Base-by-base conservation (phyloP, 129 eudicot species). In the Tanacetum coccineum region DNA sequence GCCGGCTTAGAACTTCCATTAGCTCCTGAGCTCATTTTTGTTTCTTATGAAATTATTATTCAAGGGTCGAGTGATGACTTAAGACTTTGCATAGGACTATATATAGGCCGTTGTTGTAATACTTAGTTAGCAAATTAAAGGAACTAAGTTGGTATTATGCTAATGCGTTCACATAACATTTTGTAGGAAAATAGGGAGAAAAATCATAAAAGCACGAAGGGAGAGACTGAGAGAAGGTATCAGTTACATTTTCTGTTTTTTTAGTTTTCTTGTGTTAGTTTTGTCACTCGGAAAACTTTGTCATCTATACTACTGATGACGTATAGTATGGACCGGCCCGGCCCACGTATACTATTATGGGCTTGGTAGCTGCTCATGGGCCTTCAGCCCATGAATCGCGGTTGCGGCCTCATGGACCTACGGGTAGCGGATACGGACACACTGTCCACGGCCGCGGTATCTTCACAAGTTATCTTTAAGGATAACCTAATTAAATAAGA, bases 1-100 rank as follows among this genome's bases (percentile, higher is more conserved):
- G 73, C n/a, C 6, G 54, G 14, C 36, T 68, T 28, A 28, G 52
- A 68, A 53, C 44, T 66, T 56, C 11, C 30, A 56, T 56, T 56
- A n/a, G 59, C 13, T 15, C 21, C 9, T 62, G 67, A 62, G 44
- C 67, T 62, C 67, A 62, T 62, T 12, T 30, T 62, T 62, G 11
- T 9, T 53, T 53, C 1, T 18, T n/a, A 21, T 53, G 20, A 53
- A 17, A 10, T 15, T 53, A 1, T 0, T n/a, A 53, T 53, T 53
- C 59, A 53, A 53, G 59, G 8, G 28, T 12, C 54, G 17, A 49
- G 13, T 49, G 54, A 6, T 14, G 54, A 49, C 17, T 14, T 49
- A 5, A 49, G n/a, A 6, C 54, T 3, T 49, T 14, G 6, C n/a
- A 49, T 3, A 53, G 9, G 1, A 53, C 59, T 53, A 53, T 53